These are phyloP conservation scores for Hyaloperonospora arabidopsidis DNA, from an alignment of 352 stramenopile species.

Conservation along the genomic window DNA sequence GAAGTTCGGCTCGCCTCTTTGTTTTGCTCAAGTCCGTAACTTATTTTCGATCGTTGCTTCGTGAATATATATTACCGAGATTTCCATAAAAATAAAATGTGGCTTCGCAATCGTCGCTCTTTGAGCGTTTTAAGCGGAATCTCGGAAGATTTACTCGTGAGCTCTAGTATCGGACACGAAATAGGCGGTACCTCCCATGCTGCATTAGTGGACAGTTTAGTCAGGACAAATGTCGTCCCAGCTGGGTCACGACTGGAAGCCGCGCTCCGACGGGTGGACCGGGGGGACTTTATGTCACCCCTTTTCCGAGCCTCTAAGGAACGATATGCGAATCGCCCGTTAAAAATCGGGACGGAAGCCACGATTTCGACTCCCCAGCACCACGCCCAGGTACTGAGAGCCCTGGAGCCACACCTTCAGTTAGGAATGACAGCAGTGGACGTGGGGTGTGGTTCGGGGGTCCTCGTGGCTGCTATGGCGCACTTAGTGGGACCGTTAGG, in stretches of 20 bases:
- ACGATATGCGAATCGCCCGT: constrained; percentile 63
- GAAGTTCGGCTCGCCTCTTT: too few relatives aligned
- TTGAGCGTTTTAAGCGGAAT: constrained; percentile 64
- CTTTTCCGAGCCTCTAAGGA: constrained; percentile 22
- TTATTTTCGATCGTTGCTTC: too few relatives aligned
- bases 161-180: constrained; percentile 76
- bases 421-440: constrained; percentile 57
- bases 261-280: constrained; percentile 59
- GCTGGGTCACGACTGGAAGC: constrained; percentile 49
- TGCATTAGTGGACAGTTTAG: constrained; percentile 66
- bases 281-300: constrained; percentile 44
- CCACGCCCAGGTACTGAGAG: constrained; percentile 64
- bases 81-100: too few relatives aligned
- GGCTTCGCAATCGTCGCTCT: too few relatives aligned
- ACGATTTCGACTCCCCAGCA: constrained; percentile 85
- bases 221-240: constrained; percentile 60
- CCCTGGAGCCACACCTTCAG: constrained; percentile 61
- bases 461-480: constrained; percentile 72
- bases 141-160: constrained; percentile 75
- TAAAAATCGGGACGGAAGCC: constrained; percentile 71
- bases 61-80: too few relatives aligned
- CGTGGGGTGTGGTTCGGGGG: constrained; percentile 72
- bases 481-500: constrained; percentile 51
- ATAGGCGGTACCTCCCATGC: constrained; percentile 64
- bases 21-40: too few relatives aligned